These are phyloP conservation scores for Coffea eugenioides DNA, from an alignment of 257 asterid genomes.

Conservation along the genomic window DNA sequence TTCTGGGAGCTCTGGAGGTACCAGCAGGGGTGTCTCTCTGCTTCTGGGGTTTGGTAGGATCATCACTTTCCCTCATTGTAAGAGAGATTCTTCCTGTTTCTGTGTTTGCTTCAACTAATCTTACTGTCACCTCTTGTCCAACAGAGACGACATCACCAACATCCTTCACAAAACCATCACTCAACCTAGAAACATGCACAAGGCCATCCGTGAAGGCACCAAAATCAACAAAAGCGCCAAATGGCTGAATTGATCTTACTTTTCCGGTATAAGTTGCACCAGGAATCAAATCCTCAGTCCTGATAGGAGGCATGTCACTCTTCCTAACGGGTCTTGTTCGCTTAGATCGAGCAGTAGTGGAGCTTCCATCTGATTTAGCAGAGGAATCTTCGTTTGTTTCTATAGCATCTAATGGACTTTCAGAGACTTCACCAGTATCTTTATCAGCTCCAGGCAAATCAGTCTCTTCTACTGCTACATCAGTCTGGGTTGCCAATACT, in stretches of 20 bases:
- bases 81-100: constrained; percentile 86
- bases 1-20: constrained; percentile 66
- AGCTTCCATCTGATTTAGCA: constrained; percentile 30
- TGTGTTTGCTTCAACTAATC: constrained; percentile 68
- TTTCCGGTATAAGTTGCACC: constrained; percentile 91
- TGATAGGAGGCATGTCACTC: constrained; percentile 92
- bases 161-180: constrained; percentile 85
- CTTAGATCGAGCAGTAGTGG: constrained; percentile 35
- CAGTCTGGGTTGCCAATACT: constrained; percentile 60
- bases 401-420: constrained; percentile 30
- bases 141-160: constrained; percentile 68
- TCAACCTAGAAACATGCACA: constrained; percentile 85
- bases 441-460: constrained; percentile 38
- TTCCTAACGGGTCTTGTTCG: constrained; percentile 65
- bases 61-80: constrained; percentile 75
- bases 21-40: constrained; percentile 44
- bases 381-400: constrained; percentile 44
- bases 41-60: constrained; percentile 42
- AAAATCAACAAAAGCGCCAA: constrained; percentile 95
- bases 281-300: constrained; percentile 68
- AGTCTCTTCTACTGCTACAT: constrained; percentile 72
- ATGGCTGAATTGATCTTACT: constrained; percentile 88
- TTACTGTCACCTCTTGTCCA: constrained; percentile 95
- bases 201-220: constrained; percentile 99
- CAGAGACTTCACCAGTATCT: constrained; percentile 30